phyloP scores from a whole-genome alignment of 2,329 filamentous ascomycete species.

The Pseudogymnoascus sp. region DNA sequence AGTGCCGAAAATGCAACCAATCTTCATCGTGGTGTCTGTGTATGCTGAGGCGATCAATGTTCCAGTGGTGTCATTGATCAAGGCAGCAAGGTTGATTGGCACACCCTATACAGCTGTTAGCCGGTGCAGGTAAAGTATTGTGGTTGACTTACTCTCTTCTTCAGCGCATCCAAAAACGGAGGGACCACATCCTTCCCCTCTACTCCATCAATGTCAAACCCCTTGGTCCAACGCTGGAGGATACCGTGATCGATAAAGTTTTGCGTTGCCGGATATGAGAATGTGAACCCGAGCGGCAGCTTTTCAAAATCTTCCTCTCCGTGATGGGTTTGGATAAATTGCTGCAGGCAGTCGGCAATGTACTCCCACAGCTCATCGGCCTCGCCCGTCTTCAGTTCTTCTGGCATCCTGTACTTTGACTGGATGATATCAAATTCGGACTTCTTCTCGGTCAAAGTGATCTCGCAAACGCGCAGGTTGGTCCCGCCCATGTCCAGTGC shows the following conservation, averaged over 20 bases:
- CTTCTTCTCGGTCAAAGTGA: constrained; percentile 77
- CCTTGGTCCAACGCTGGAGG: constrained; percentile 94
- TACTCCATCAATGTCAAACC: constrained; percentile 87
- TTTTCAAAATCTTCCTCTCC: constrained; percentile 54
- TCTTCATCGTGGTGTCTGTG: constrained; percentile 86
- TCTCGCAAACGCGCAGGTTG: constrained; percentile 89
- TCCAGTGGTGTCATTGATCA: constrained; percentile 97
- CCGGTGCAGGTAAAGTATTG: not conserved
- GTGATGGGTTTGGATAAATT: constrained; percentile 83
- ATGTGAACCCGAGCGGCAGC: constrained; percentile 84
- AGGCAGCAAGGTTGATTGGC: constrained; percentile 82
- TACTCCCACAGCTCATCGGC: constrained; percentile 90
- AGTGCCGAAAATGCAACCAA: constrained; percentile 97
- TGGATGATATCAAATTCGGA: constrained; percentile 92
- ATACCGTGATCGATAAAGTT: constrained; percentile 89
- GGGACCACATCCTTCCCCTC: constrained; percentile 87
- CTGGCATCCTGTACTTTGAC: constrained; percentile 91
- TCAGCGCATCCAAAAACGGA: constrained; percentile 72
- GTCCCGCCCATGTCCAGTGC: constrained; percentile 95
- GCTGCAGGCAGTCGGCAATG: constrained; percentile 83
- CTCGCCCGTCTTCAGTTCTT: constrained; percentile 79
- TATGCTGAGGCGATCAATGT: constrained; percentile 95
- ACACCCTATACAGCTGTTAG: constrained; percentile 51
- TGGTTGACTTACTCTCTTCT: constrained; percentile 48
- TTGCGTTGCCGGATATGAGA: constrained; percentile 90